Conservation (phyloP, 805 yeast species). For the Yamadazyma phyllophila region DNA sequence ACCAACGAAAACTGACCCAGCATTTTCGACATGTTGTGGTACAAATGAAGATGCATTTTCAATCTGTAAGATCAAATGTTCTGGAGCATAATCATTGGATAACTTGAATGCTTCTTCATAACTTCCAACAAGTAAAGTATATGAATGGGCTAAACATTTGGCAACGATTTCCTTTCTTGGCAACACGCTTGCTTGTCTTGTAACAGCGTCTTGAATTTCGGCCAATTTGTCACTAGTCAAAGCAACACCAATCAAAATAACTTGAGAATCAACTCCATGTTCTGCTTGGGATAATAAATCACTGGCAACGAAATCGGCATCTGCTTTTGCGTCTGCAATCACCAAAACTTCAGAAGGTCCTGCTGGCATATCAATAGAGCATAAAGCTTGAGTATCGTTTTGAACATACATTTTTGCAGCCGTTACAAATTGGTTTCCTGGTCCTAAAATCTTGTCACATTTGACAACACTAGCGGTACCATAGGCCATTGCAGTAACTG, state of each 20-base stretch:
- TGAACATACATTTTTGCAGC: slow-evolving; percentile 98
- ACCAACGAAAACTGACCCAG: slow-evolving; percentile 97
- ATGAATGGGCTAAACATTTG: slow-evolving; percentile 88
- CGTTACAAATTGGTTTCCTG: slow-evolving; percentile 98
- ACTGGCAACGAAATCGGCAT: slow-evolving; percentile 95
- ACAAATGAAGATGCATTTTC: slow-evolving; percentile 75
- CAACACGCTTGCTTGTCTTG: slow-evolving; percentile 74
- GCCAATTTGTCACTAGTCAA: slow-evolving; percentile 58
- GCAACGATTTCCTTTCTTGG: slow-evolving; percentile 94
- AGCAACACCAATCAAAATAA: slow-evolving; percentile 80
- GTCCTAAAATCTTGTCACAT: slow-evolving; percentile 96
- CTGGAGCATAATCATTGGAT: slow-evolving; percentile 94
- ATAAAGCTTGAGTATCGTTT: slow-evolving; percentile 90
- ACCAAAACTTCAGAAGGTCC: slow-evolving; percentile 98
- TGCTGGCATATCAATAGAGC: slow-evolving; percentile 99
- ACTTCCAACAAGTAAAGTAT: slow-evolving; percentile 65
- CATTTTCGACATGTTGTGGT: slow-evolving; percentile 71
- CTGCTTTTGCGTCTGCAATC: slow-evolving; percentile 84
- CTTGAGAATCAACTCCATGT: slow-evolving; percentile 98
- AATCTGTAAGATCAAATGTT: slow-evolving; percentile 91
- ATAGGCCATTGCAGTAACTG: slow-evolving; percentile 97
- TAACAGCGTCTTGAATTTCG: slow-evolving; percentile 78
- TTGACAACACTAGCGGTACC: slow-evolving; percentile 92
- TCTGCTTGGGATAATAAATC: slow-evolving; percentile 97
- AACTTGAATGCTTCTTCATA: slow-evolving; percentile 81